Evolutionary conservation across 139 green algal species (phyloP).

Genomic region (Trebouxia sp.): DNA sequence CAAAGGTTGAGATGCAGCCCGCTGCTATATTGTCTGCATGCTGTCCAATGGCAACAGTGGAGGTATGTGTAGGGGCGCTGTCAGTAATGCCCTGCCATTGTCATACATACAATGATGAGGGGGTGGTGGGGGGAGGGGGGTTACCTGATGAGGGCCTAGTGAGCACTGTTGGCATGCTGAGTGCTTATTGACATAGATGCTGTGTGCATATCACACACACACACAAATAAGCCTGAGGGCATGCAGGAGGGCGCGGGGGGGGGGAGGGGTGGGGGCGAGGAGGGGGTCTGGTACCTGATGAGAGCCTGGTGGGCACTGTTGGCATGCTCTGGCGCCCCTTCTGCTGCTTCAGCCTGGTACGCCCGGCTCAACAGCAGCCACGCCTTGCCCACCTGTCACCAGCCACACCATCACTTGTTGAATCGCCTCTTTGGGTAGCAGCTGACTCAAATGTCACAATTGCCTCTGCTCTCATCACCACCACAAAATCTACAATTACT

Average conservation of each 20-base stretch:
- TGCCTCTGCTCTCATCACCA: too few relatives aligned
- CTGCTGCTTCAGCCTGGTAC: constrained; percentile 27
- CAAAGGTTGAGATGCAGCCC: too few relatives aligned
- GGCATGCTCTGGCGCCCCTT: constrained; percentile 2
- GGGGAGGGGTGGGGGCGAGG: neutral
- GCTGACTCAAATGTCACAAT: too few relatives aligned
- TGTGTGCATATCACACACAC: neutral
- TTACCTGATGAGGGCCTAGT: too few relatives aligned
- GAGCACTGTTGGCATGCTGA: neutral
- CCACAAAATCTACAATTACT: too few relatives aligned
- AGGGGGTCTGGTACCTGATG: neutral
- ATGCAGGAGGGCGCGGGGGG: neutral
- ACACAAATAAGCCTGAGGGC: neutral
- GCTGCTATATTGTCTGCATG: too few relatives aligned
- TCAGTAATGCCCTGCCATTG: too few relatives aligned
- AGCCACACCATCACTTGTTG: neutral
- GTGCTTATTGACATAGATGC: neutral
- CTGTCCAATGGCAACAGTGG: too few relatives aligned
- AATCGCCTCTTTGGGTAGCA: too few relatives aligned
- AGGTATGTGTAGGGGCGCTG: too few relatives aligned
- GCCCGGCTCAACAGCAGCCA: constrained; percentile 34
- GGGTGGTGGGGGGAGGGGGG: too few relatives aligned
- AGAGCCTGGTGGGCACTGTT: constrained; percentile 21
- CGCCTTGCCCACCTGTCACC: constrained; percentile 29
- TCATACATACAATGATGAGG: too few relatives aligned